Conservation (phyloP, 495 filamentous ascomycete species). For the Penicillium odoratum region DNA sequence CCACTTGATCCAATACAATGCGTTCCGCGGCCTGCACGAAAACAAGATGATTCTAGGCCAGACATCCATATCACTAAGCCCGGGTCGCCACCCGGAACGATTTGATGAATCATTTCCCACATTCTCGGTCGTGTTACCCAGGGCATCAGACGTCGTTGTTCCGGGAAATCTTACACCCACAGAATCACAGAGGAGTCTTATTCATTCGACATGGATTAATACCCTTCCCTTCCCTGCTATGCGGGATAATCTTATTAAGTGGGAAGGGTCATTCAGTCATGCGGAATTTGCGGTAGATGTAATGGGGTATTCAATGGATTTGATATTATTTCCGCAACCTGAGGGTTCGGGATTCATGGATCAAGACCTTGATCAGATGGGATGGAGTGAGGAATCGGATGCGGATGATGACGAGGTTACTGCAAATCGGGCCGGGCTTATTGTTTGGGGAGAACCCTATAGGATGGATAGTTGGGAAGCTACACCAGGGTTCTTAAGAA, state of each 20-base stretch:
- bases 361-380: no score
- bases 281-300: constrained; percentile 10
- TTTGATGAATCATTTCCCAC: constrained; percentile 5
- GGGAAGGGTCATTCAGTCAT: constrained; percentile 16
- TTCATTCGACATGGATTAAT: constrained; percentile 24
- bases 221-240: constrained; percentile 18
- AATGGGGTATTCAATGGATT: constrained; percentile 5
- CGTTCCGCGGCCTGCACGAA: constrained; percentile 62
- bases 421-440: constrained; percentile 12
- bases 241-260: constrained; percentile 24
- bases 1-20: constrained; percentile 45
- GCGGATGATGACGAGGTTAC: constrained; percentile 16
- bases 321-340: constrained; percentile 4
- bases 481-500: constrained; percentile 19
- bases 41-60: constrained; percentile 12
- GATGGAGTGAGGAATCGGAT: neutral
- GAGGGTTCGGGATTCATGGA: neutral
- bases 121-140: constrained; percentile 4
- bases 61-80: neutral
- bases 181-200: constrained; percentile 8
- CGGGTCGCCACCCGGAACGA: neutral
- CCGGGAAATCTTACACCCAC: constrained; percentile 14
- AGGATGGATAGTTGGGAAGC: constrained; percentile 18
- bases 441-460: constrained; percentile 20
- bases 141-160: neutral